Evolutionary conservation across 2,329 filamentous ascomycete species (phyloP).

Genomic region (Blastomyces parvus): DNA sequence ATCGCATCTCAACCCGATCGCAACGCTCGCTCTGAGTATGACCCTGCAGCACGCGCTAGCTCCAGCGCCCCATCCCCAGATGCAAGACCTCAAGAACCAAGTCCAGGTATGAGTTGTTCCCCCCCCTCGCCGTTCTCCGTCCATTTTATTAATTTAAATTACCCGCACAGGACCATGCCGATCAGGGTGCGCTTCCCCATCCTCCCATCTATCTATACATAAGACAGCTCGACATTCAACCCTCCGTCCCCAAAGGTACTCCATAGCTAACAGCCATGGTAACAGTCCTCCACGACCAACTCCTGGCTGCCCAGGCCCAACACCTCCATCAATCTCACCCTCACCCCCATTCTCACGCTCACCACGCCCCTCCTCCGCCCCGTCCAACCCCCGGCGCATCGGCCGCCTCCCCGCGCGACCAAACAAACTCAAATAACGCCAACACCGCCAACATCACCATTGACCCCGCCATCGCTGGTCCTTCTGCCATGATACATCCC

Average conservation of each 20-base stretch:
- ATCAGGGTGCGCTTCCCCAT: conserved; percentile 33
- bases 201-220: conserved; percentile 3
- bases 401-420: conserved; percentile 38
- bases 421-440: conserved; percentile 34
- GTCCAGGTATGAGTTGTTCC: conserved; percentile 44
- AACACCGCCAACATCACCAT: conserved; percentile 25
- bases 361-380: conserved; percentile 39
- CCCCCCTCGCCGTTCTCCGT: neutral
- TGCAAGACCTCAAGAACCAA: conserved; percentile 28
- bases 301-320: conserved; percentile 40
- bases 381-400: conserved; percentile 34
- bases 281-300: conserved; percentile 53
- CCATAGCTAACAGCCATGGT: neutral
- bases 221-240: no score
- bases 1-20: no score
- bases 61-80: conserved; percentile 40
- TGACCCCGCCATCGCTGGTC: conserved; percentile 49
- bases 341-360: neutral
- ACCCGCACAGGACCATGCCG: conserved; percentile 32
- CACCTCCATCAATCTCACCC: conserved; percentile 12
- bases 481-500: conserved; percentile 24
- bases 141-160: conserved; percentile 13
- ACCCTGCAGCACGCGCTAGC: conserved; percentile 40
- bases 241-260: no score
- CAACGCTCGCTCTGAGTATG: neutral